These are phyloP conservation scores for Catharanthus roseus DNA, from an alignment of 257 asterid genomes.

Conservation along the genomic window DNA sequence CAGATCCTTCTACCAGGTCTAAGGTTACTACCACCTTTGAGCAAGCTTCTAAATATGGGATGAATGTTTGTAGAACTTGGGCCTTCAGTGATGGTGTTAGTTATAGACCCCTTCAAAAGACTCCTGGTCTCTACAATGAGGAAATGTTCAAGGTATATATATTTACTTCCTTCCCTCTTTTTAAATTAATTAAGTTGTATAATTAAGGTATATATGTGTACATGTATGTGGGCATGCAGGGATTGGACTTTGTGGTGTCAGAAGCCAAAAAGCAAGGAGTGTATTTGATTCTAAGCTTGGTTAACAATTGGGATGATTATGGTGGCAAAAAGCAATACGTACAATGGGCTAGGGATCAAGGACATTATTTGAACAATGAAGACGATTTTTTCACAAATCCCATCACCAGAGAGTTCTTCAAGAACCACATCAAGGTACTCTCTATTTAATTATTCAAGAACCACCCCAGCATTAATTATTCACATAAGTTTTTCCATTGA, in stretches of 20 bases:
- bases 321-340: constrained; percentile 33
- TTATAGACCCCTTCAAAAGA: constrained; percentile 18
- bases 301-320: constrained; percentile 24
- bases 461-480: too few species aligned
- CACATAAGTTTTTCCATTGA: too few species aligned
- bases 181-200: too few species aligned
- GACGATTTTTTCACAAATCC: constrained; percentile 29
- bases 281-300: constrained; percentile 26
- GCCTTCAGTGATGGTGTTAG: constrained; percentile 29
- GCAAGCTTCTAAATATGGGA: constrained; percentile 26
- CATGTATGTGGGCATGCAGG: constrained; percentile 10
- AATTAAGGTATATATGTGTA: too few species aligned
- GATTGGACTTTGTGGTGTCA: constrained; percentile 27
- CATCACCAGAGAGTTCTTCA: constrained; percentile 19
- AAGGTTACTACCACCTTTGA: constrained; percentile 20
- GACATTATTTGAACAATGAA: constrained; percentile 22
- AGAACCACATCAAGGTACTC: constrained; percentile 28
- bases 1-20: constrained; percentile 20
- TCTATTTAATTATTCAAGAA: too few species aligned
- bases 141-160: constrained; percentile 30
- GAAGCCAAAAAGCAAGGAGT: constrained; percentile 28
- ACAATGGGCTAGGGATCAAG: constrained; percentile 24
- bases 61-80: constrained; percentile 31
- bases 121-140: constrained; percentile 28
- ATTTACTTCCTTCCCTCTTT: too few species aligned